phyloP scores from a whole-genome alignment of 176 grass and related monocot genomes.

The Leersia perrieri region DNA sequence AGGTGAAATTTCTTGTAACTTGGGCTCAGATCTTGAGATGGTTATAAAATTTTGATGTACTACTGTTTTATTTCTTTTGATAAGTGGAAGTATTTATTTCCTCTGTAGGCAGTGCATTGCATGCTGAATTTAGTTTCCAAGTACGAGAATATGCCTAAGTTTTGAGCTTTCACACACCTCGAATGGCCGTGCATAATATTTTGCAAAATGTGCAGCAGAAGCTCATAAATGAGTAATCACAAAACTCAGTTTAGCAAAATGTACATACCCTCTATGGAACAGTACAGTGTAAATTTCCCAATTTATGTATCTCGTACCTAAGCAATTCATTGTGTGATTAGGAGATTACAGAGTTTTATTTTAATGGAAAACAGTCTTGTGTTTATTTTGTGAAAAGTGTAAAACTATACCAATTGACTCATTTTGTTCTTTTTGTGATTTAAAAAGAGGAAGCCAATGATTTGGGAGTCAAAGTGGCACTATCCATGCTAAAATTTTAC shows the following conservation, averaged over 20 bases:
- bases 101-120: neutral
- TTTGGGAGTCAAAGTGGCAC: conserved; percentile 57
- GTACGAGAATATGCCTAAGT: neutral
- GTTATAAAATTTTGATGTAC: neutral
- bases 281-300: neutral
- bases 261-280: neutral
- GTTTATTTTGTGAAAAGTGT: neutral
- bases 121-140: neutral
- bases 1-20: neutral
- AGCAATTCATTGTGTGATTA: neutral
- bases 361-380: neutral
- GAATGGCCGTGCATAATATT: neutral
- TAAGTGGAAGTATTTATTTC: neutral
- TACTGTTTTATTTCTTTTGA: neutral
- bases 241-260: no score
- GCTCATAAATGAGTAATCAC: no score
- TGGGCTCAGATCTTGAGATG: neutral
- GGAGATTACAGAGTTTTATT: neutral
- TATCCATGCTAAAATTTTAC: conserved; percentile 83
- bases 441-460: conserved; percentile 47
- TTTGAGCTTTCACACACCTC: neutral
- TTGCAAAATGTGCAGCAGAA: neutral
- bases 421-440: conserved; percentile 11
- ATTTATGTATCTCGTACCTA: neutral
- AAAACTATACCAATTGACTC: neutral